A percentile compares a stretch with the other conserved stretches of the same genome.
phyloP scores from a whole-genome alignment of 345 rosid species.

The Pelargonium nanum region DNA sequence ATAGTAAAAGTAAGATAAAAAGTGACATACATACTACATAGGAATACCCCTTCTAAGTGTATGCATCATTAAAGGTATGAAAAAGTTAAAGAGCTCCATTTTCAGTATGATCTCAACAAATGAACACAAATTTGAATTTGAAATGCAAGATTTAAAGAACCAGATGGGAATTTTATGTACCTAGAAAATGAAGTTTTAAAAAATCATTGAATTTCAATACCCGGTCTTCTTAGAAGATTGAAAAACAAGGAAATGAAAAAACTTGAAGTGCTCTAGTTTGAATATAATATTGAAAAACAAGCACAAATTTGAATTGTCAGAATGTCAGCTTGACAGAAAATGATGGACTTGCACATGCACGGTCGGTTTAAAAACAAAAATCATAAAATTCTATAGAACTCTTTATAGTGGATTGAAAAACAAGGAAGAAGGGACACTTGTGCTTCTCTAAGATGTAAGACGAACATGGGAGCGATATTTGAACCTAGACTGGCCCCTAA shows the following conservation, averaged over 20 bases:
- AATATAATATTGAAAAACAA: background rate
- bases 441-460: no score
- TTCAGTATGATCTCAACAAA: no score
- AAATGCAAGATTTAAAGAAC: background rate
- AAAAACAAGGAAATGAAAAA: background rate
- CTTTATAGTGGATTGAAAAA: background rate
- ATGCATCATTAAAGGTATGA: background rate
- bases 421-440: no score
- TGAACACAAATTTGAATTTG: no score
- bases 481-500: no score
- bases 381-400: background rate
- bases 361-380: background rate
- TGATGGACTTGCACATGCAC: background rate
- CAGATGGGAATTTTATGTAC: background rate
- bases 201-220: background rate
- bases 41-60: no score
- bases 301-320: background rate
- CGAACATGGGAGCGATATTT: no score
- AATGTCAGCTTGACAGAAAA: background rate
- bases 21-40: no score
- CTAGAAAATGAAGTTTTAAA: background rate
- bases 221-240: background rate
- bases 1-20: no score
- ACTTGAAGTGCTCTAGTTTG: background rate
- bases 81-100: no score